Conservation (phyloP, 2,329 filamentous ascomycete species). For the Pseudocercospora macadamiae region DNA sequence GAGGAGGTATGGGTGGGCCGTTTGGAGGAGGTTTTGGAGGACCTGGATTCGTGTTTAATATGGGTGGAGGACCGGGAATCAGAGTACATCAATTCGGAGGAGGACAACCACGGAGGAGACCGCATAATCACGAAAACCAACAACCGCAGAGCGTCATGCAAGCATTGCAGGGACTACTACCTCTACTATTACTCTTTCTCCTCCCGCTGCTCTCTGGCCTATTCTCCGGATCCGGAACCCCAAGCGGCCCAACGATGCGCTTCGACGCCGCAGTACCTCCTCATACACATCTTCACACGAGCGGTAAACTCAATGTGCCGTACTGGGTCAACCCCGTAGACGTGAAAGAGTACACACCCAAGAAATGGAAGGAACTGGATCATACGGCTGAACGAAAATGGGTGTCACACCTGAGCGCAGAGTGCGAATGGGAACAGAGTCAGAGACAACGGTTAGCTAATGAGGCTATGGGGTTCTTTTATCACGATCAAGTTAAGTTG, state of each 20-base stretch:
- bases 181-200: slow-evolving; percentile 77
- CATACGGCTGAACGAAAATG: slow-evolving; percentile 74
- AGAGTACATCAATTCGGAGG: slow-evolving; percentile 96
- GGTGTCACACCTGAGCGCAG: slow-evolving; percentile 65
- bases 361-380: slow-evolving; percentile 76
- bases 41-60: slow-evolving; percentile 92
- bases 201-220: slow-evolving; percentile 79
- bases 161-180: slow-evolving; percentile 59
- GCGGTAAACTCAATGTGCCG: slow-evolving; percentile 70
- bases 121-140: slow-evolving; percentile 60
- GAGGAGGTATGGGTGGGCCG: slow-evolving; percentile 51
- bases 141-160: slow-evolving; percentile 55
- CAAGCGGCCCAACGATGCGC: slow-evolving; percentile 69
- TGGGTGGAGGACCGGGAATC: slow-evolving; percentile 80
- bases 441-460: slow-evolving; percentile 69
- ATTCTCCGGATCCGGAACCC: slow-evolving; percentile 65
- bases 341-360: slow-evolving; percentile 67
- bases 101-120: slow-evolving; percentile 72
- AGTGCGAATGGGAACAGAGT: slow-evolving; percentile 75
- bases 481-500: slow-evolving; percentile 78
- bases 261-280: slow-evolving; percentile 74
- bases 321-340: slow-evolving; percentile 87
- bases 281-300: slow-evolving; percentile 73
- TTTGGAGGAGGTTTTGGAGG: slow-evolving; percentile 53
- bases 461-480: slow-evolving; percentile 86